Percentiles rank a stretch among this genome's conserved stretches.
phyloP scores from a whole-genome alignment of 441 rosid species.

The Geranium incanum region DNA sequence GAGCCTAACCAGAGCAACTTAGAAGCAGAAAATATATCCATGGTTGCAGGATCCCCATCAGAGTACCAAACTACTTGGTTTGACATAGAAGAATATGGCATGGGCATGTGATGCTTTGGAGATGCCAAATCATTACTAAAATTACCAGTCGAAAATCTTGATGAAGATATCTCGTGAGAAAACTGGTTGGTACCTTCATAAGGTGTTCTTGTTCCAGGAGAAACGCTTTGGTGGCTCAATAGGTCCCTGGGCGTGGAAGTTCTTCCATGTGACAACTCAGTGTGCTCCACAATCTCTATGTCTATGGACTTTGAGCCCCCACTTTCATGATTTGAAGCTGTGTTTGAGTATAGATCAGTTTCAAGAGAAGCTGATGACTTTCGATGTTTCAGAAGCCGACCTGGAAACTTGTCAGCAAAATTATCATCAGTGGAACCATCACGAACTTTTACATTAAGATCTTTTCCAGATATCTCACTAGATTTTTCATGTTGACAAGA shows the following conservation, averaged over 20 bases:
- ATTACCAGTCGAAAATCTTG: slow-evolving; percentile 31
- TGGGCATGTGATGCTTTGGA: slow-evolving; percentile 48
- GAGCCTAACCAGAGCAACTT: slow-evolving; percentile 80
- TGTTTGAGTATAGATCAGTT: slow-evolving; percentile 39
- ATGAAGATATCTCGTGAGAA: slow-evolving; percentile 26
- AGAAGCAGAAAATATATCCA: slow-evolving; percentile 79
- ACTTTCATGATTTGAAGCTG: slow-evolving; percentile 48
- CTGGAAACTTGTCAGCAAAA: slow-evolving; percentile 29
- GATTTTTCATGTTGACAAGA: slow-evolving; percentile 34
- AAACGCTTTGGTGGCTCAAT: slow-evolving; percentile 46
- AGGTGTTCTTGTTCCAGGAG: slow-evolving; percentile 55
- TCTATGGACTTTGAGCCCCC: slow-evolving; percentile 59
- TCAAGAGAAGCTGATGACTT: slow-evolving; percentile 31
- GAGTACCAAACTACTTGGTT: slow-evolving; percentile 56
- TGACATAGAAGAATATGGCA: slow-evolving; percentile 33
- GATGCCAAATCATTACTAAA: slow-evolving; percentile 39
- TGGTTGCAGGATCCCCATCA: slow-evolving; percentile 68
- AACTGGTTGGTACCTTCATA: slow-evolving; percentile 55
- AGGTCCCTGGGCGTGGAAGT: slow-evolving; percentile 59
- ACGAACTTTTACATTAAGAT: slow-evolving; percentile 22
- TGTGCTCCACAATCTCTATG: slow-evolving; percentile 54
- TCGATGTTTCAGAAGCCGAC: slow-evolving; percentile 36
- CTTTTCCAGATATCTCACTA: slow-evolving; percentile 29
- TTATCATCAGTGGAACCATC: slow-evolving; percentile 24
- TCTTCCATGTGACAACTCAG: slow-evolving; percentile 55